Percentiles rank a stretch among this genome's conserved stretches.
Evolutionary conservation across 163 green algal genomes (phyloP).

Genomic region (Trebouxiophyceae sp.): DNA sequence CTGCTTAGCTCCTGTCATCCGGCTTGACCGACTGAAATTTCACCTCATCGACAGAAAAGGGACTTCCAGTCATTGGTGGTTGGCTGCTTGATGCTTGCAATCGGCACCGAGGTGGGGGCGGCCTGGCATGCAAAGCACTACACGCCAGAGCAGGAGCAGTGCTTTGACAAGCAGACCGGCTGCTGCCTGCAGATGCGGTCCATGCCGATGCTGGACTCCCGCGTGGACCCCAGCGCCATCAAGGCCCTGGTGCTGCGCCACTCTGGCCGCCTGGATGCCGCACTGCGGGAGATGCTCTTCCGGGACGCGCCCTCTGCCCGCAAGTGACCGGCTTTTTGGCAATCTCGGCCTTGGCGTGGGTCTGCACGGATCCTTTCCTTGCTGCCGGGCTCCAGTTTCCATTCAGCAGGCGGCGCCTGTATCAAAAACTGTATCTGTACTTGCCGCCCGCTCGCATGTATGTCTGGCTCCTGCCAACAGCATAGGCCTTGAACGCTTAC

Average conservation of each 20-base stretch:
- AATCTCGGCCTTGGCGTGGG: no score
- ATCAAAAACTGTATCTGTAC: no score
- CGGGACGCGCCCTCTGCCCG: constrained; percentile 5
- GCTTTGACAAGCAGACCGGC: neutral
- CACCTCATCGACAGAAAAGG: neutral
- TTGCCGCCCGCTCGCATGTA: no score
- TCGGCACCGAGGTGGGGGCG: no score
- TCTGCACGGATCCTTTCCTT: no score
- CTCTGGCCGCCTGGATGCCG: neutral
- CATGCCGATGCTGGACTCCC: constrained; percentile 3
- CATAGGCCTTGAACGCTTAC: no score
- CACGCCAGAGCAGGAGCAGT: neutral
- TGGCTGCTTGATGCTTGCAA: no score
- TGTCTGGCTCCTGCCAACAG: no score
- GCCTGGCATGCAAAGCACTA: neutral
- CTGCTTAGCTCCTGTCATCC: neutral
- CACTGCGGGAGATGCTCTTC: constrained; percentile 11
- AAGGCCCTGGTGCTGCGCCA: neutral
- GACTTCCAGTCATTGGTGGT: no score
- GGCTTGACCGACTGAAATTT: neutral
- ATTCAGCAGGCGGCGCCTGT: no score
- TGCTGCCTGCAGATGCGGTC: constrained; percentile 1
- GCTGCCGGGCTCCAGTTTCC: no score
- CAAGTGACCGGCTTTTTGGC: no score
- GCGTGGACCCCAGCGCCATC: neutral